These are phyloP conservation scores for Periconia sp. DNA, from an alignment of 2,329 filamentous ascomycete species.

Conservation along the genomic window DNA sequence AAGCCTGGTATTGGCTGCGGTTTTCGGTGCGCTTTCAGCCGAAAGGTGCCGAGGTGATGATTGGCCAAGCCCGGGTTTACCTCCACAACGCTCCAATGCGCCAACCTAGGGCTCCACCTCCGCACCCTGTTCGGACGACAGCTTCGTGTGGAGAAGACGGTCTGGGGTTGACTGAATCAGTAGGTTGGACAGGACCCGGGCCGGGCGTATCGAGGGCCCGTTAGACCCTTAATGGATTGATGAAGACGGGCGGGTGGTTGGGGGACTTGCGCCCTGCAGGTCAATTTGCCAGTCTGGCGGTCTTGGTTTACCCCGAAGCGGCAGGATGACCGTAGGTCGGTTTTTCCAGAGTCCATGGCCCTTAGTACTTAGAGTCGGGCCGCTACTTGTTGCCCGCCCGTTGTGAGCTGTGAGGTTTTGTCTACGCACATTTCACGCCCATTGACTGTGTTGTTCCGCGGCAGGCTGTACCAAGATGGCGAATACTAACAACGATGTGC, in stretches of 20 bases:
- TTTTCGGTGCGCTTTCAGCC: conserved; percentile 4
- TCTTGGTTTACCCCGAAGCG: conserved; percentile 9
- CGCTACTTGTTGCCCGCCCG: conserved; percentile 14
- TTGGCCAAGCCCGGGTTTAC: conserved; percentile 27
- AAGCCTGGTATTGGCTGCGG: not conserved
- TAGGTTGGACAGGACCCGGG: not conserved
- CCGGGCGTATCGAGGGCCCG: not conserved
- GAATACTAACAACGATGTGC: conserved; percentile 23
- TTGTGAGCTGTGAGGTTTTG: conserved; percentile 22
- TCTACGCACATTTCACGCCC: conserved; percentile 8
- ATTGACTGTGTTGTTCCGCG: conserved; percentile 13
- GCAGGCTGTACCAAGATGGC: conserved; percentile 27
- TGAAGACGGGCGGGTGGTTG: conserved; percentile 3
- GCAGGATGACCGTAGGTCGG: conserved; percentile 8
- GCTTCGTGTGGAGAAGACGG: not conserved
- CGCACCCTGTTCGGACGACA: conserved; percentile 1
- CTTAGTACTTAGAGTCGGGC: conserved; percentile 6
- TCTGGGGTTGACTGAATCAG: conserved; percentile 1
- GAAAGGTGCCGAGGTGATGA: conserved; percentile 12
- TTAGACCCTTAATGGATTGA: conserved; percentile 2
- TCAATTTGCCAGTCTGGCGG: conserved; percentile 1
- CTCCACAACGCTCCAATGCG: conserved; percentile 15
- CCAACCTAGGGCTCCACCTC: conserved; percentile 18
- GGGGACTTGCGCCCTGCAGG: not conserved
- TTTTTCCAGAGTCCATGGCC: not conserved